Base-by-base conservation (phyloP, 2,329 filamentous ascomycete species). In the Pyricularia sp. region DNA sequence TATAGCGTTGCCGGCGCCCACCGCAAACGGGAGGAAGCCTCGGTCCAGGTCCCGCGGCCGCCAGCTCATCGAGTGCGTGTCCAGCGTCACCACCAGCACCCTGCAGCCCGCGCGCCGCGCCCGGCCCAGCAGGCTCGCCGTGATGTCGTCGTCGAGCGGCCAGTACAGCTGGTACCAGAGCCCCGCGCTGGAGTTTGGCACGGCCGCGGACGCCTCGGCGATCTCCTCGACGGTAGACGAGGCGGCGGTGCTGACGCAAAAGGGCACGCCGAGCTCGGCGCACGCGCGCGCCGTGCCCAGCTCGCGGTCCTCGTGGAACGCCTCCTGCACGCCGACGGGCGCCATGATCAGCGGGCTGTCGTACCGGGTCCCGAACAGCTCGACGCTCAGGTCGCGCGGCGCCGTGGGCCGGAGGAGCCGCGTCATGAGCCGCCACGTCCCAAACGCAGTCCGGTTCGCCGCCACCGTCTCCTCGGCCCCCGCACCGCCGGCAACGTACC, bases 131-230 rank as follows among this genome's bases (percentile, higher is more conserved):
- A 93, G 78, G 1, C 86, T 90, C 0, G 83, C 79, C 0, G 90
- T 92, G 68, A 92, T 80, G 3, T 88, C 85, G 68, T 92, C 84
- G 68, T 86, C 84, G 25, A 82, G 78, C 0, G 90, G 90, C 88
- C 90, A 92, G 79, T 93, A 93, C 0, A 93, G 83, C 75, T 93
- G 91, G 75, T 85, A 93, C 89, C 89, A 93, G 12, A 89, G 80
- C 9, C 55, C 2, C 6, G 55, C 58, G 14, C 67, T 14, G 11
- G 17, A 64, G 42, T 26, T 65, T 65, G n/a, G 78, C 80, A n/a
- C n/a, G n/a, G n/a, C n/a, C n/a, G n/a, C n/a, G n/a, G 0, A 76
- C 72, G 11, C 59, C 11, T 68, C 63, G 26, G 84, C 84, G 0
- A 92, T 84, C 66, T 92, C 85, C 75, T 92, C 90, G 69, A 92